Evolutionary conservation across 495 filamentous ascomycete species (phyloP), one percentile per base, ranked within the genome.

Genomic region (Xylaria nigripes): DNA sequence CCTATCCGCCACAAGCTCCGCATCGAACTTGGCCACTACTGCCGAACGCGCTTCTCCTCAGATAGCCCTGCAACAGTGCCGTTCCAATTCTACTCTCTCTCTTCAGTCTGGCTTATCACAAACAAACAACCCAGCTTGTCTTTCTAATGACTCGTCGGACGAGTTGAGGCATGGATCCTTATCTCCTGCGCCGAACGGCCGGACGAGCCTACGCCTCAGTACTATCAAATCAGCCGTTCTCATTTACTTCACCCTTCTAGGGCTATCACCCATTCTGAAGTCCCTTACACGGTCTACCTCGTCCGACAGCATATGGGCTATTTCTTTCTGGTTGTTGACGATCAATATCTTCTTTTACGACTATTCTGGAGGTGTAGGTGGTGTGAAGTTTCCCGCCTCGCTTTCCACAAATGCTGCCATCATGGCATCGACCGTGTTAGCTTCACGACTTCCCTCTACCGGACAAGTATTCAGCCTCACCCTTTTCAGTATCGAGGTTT

Each of bases 261-360:
- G 91, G 3, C 79, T 98, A 3, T 92, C 87, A 23, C 93, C 93
- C 0, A 97, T 98, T 57, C 76, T 97, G 32, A 95, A 95, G 68
- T 95, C 90, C 3, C 78, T 98, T 13, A 97, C 93, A 0, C 83
- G 84, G 32, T 96, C 90, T 5, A 96, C 90, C 4, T 86, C 86
- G 18, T 83, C 76, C 27, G 93, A 98, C 74, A 89, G 84, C 22
- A 97, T 98, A 58, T 98, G 94, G 94, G 89, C 93, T 15, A 85
- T 98, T 75, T 90, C 87, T 58, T 89, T 84, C 69, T 94, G 88
- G 85, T 76, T 98, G 44, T 80, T 98, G 64, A 80, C 87, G 54
- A 90, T 96, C 71, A 97, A 98, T 70, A 87, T 96, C 60, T 90
- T 95, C 68, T 95, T 93, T 65, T 95, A 96, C 66, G 93, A 98